Evolutionary conservation across 139 green algal genomes (phyloP), one percentile per base, ranked within the genome.

Genomic region (Desmodesmus armatus): DNA sequence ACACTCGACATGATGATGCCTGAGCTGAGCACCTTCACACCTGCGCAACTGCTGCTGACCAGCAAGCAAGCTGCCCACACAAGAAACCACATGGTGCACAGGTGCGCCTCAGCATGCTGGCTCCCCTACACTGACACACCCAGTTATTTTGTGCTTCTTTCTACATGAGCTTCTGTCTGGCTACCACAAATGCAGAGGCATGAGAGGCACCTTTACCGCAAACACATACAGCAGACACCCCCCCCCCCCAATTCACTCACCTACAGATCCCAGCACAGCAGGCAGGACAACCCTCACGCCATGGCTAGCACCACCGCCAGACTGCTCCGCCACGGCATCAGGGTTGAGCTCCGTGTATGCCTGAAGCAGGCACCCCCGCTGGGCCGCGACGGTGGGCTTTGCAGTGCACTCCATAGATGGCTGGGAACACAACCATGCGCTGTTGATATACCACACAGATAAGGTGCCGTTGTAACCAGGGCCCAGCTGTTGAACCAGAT

Each of bases 401-500:
- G 13, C 47, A 55, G 13, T 7, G 9, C 47, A 55, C 13, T 69
- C 5, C 60, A 69, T 29, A 29, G 5, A 11, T 9, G 71, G 71
- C 41, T 62, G 5, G 11, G 27, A 23, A 23, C 76, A 82, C 9
- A 73, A 19, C 27, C 15, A 44, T 9, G 55, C 76, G 15, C 41
- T 82, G 35, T 72, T 17, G 0, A 43, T 72, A 55, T 72, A 82
- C 3, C 19, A 35, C 21, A 82, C 17, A 21, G 40, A 3, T 6
- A 71, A 71, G 2, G 37, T 82, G 23, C 76, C 55, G 37, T 43
- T 82, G 55, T 82, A 82, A 13, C 21, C 29, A n/a, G n/a, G n/a
- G n/a, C 23, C 76, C 76, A 44, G 41, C 37, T 35, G 25, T 23
- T 5, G 39, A 37, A 37, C 70, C n/a, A 69, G n/a, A 33, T 69